These are phyloP conservation scores for Solanum habrochaites DNA, from an alignment of 257 asterid genomes.

Conservation along the genomic window DNA sequence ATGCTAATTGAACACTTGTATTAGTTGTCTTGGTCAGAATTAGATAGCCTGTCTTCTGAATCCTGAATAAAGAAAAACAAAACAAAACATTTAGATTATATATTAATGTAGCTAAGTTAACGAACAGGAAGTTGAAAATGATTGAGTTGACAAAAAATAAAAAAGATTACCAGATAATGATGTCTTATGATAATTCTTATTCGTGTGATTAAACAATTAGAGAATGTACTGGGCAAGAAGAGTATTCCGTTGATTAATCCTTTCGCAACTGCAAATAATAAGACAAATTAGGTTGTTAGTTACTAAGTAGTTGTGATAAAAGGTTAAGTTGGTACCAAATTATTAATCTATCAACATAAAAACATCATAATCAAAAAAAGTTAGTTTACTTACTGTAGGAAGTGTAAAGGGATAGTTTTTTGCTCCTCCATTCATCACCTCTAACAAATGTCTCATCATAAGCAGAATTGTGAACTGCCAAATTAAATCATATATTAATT, in stretches of 20 bases:
- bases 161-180: neutral
- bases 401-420: conserved; percentile 62
- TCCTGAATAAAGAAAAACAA: neutral
- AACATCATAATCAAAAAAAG: neutral
- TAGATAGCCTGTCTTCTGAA: neutral
- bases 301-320: neutral
- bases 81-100: neutral
- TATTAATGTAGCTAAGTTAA: neutral
- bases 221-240: conserved; percentile 66
- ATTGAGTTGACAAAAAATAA: neutral
- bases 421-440: conserved; percentile 33
- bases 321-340: neutral
- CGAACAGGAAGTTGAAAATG: neutral
- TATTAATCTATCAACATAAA: neutral
- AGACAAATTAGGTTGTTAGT: neutral
- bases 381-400: conserved; percentile 39
- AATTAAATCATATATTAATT: neutral
- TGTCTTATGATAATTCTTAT: conserved; percentile 26
- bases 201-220: conserved; percentile 42
- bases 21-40: neutral
- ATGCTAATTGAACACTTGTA: neutral
- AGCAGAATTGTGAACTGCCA: conserved; percentile 41
- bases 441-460: conserved; percentile 39
- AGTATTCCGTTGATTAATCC: conserved; percentile 57
- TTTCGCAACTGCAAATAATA: conserved; percentile 36